Percentiles rank a stretch among this genome's conserved stretches.
Evolutionary conservation across 176 grass and related monocot species (phyloP).

Genomic region (Oryza meyeriana): DNA sequence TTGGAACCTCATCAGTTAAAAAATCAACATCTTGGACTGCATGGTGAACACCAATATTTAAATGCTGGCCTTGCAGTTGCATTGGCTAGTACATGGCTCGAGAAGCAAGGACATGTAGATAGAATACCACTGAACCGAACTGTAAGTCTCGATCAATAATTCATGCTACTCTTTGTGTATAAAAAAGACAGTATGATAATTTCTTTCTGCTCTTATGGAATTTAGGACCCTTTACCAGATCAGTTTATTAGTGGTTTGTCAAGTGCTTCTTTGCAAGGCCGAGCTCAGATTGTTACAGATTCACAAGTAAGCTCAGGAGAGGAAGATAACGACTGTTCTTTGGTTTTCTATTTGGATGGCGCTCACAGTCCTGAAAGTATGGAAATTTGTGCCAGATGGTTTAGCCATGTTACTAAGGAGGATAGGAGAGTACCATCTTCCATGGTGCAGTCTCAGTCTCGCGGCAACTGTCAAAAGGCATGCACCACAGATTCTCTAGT

Average conservation of each 20-base stretch:
- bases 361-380: conserved; percentile 90
- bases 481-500: background rate
- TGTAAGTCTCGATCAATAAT: conserved; percentile 49
- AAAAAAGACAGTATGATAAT: background rate
- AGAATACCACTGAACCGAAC: conserved; percentile 35
- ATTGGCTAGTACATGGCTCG: conserved; percentile 74
- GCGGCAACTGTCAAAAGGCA: conserved; percentile 53
- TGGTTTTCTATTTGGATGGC: conserved; percentile 81
- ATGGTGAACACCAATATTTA: conserved; percentile 79
- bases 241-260: conserved; percentile 62
- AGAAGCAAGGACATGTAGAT: conserved; percentile 54
- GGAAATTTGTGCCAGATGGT: conserved; percentile 92
- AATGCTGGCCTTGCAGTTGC: conserved; percentile 95
- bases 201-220: conserved; percentile 24
- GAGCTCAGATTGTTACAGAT: conserved; percentile 69
- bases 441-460: conserved; percentile 19
- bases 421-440: conserved; percentile 34
- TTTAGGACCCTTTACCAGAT: conserved; percentile 58
- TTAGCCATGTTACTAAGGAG: conserved; percentile 57
- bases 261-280: conserved; percentile 68
- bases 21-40: conserved; percentile 65
- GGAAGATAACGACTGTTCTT: conserved; percentile 26
- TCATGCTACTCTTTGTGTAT: conserved; percentile 7
- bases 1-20: conserved; percentile 66
- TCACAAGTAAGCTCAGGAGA: conserved; percentile 42